Evolutionary conservation across 345 rosid species (phyloP), one percentile per base, ranked within the genome.

Genomic region (Camelina laxa): DNA sequence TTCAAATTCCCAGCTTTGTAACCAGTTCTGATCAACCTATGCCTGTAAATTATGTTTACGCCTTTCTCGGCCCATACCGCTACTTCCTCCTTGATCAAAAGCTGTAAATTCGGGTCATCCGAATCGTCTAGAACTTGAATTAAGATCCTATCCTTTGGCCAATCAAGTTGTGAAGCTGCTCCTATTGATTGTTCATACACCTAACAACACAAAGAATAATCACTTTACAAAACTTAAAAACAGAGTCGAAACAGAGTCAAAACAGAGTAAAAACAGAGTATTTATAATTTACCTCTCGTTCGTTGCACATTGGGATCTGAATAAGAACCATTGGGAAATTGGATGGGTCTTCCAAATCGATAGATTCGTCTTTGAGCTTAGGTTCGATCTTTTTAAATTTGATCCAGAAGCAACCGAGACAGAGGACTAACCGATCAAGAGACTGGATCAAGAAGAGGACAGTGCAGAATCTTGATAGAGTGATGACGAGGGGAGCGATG

Each of bases 251-350:
- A 58, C 63, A 57, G 61, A 57, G 14, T 0, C 7, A 33, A 33
- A 44, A 41, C 50, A 47, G 58, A 69, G 75, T 0, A 17, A 33
- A 2, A 20, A 16, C 36, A 14, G 38, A 17, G 64, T 6, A 60
- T 44, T 64, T 69, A 5, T 6, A 62, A 48, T 22, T 9, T 77
- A 89, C 97, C 95, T 92, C 98, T 80, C 88, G 78, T 59, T 93
- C 98, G 64, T 93, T 93, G 87, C 97, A 90, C 98, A 93, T 93
- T 11, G 98, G 98, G 80, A 93, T 93, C 87, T 93, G 98, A 78
- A 93, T 85, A 71, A 93, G 91, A 65, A 93, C 97, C 96, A 84
- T 93, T 4, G 98, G 98, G 71, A 86, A 87, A 65, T 65, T 79
- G 7, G 84, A 79, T 12, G 82, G 69, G 49, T 92, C 90, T 75